phyloP scores from a whole-genome alignment of 495 filamentous ascomycete genomes.

The Letharia lupina region DNA sequence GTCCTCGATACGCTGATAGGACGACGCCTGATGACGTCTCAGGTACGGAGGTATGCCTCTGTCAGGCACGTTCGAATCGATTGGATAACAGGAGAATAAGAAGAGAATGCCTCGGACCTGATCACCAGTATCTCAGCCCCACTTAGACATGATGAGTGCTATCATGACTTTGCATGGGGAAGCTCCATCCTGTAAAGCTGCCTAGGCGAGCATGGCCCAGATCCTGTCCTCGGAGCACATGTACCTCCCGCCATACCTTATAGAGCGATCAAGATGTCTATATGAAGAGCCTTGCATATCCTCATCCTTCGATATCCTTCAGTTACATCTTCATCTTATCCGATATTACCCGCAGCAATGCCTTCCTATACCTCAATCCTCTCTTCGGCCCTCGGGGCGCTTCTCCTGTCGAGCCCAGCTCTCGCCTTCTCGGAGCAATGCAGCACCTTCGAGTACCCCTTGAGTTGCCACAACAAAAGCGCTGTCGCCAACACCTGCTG shows the following conservation, averaged over 20 bases:
- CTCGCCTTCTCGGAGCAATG: slow-evolving; percentile 5
- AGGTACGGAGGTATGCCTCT: slow-evolving; percentile 2
- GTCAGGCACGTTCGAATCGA: slow-evolving; percentile 2
- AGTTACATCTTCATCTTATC: not conserved
- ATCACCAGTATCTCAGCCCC: not conserved
- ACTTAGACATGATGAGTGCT: not conserved
- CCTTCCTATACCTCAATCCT: not conserved
- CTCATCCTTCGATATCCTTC: not conserved
- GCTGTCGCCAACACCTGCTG: slow-evolving; percentile 4
- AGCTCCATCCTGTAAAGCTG: not conserved
- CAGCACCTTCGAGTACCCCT: slow-evolving; percentile 2
- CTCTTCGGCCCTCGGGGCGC: not conserved
- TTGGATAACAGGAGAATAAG: not conserved
- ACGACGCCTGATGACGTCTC: not conserved
- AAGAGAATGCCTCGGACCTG: not conserved
- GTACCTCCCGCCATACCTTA: not conserved
- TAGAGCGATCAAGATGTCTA: not conserved
- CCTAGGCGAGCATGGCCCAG: not conserved
- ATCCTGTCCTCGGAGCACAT: not conserved
- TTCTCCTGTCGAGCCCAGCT: slow-evolving; percentile 1
- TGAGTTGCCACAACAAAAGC: slow-evolving; percentile 3
- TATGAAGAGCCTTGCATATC: slow-evolving; percentile 3
- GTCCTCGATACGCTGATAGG: not conserved
- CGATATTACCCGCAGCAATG: not conserved
- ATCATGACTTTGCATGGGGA: not conserved